Evolutionary conservation across 352 stramenopile species (phyloP), one percentile per base, ranked within the genome.

Genomic region (Phytophthora syringae): DNA sequence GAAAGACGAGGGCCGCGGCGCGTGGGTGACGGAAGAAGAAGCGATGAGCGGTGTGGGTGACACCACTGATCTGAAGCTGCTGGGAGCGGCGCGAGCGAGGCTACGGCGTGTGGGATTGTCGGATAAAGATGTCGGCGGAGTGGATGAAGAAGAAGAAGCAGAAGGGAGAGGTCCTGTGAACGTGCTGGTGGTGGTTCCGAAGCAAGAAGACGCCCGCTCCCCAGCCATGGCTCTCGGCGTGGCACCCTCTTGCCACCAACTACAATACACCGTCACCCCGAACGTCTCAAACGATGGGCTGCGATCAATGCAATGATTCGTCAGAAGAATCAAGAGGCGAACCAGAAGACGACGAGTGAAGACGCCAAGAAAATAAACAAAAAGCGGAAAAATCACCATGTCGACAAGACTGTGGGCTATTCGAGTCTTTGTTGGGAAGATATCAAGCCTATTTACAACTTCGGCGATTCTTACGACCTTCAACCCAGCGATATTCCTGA

Each of bases 381-480:
- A 40, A 65, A 58, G 48, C 48, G 57, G 30, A 65, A 52, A 39
- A 58, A 52, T 32, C 37, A 52, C 27, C 47, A 58, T 58, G 12
- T 65, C 47, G 57, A 65, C 40, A 58, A 28, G 25, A 39, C 57
- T 51, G 21, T 65, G 57, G 36, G 36, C 27, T 58, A 58, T 65
- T 52, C 47, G 42, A 61, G 15, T 56, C 34, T 67, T 50, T 67
- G 30, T 55, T 67, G 60, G 60, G 44, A 54, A 48, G 60, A 67
- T 61, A 55, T 67, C 52, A 44, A 67, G 57, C 32, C 57, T 50
- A 56, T 67, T 67, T 56, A 55, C 55, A 54, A 63, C 44, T 63
- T 63, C 24, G 45, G 42, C 24, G 34, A 55, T 55, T 36, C 55
- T 56, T 64, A 51, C 55, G 44, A 55, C 45, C 55, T 64, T 64